Evolutionary conservation across 768 basidiomycete genomes (phyloP), one percentile per base, ranked within the genome.

Genomic region (Suillus luteus): DNA sequence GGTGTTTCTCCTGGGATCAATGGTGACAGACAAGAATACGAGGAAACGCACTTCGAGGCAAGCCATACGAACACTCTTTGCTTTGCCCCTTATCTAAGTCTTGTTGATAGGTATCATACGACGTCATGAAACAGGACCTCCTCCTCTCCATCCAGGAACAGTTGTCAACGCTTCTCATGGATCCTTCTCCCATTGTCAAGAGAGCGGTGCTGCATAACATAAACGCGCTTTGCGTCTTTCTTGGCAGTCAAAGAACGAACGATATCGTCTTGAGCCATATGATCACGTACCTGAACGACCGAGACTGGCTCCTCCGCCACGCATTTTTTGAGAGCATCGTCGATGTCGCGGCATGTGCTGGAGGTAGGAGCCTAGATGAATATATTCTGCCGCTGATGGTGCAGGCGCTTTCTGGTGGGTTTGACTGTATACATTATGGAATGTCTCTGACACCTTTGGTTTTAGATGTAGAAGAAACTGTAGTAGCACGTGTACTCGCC

Each of bases 341-440:
- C 22, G 95, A 94, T 65, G 95, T 99, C 1, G 96, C 96, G 6
- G 92, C 92, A 0, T 96, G 93, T 77, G 93, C 96, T 3, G 96
- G 96, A 1, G 90, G 92, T 37, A 81, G 90, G 63, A 96, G 93
- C 67, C 72, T 99, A 69, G 97, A 99, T 71, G 95, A 98, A 69
- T 99, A 98, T 69, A 96, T 99, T 60, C 73, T 97, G n/a, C 97
- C 97, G 0, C 75, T 99, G 64, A 95, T 99, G 93, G 86, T 95
- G 5, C 96, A 98, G 69, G 95, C 96, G 0, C 77, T 99, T 33
- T 95, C 94, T 60, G 96, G 96, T 95, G 63, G 43, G 85, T 69
- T 10, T 35, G 15, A 7, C 37, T 51, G 19, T 33, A 9, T 6
- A 12, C 38, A 12, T 46, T 40, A 15, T 33, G 60, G 14, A 10